These are phyloP conservation scores for Trapa bicornis DNA, from an alignment of 345 rosid genomes.

Conservation along the genomic window DNA sequence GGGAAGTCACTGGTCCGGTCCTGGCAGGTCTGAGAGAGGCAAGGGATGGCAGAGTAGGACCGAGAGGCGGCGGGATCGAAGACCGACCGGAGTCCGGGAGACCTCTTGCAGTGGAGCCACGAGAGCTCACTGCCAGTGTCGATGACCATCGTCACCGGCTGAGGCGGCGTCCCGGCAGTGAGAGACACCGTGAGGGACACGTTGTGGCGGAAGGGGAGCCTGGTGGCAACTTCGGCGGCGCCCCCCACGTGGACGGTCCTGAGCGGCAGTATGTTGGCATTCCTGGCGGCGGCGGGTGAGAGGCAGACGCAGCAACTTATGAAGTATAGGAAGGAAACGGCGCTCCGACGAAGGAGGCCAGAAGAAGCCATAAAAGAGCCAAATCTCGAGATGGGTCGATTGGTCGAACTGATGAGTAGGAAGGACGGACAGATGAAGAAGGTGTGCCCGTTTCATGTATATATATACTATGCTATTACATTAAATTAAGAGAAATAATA, in stretches of 20 bases:
- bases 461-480: no score
- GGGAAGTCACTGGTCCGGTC: slow-evolving; percentile 56
- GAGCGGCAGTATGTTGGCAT: not conserved
- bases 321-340: not conserved
- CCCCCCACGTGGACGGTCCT: not conserved
- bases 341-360: not conserved
- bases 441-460: no score
- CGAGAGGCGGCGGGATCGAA: slow-evolving; percentile 55
- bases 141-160: slow-evolving; percentile 70
- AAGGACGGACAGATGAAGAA: no score
- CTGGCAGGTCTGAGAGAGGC: slow-evolving; percentile 59
- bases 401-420: no score
- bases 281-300: not conserved
- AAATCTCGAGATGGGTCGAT: no score
- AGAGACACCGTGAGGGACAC: slow-evolving; percentile 64
- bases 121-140: slow-evolving; percentile 94
- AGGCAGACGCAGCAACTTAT: not conserved
- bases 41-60: slow-evolving; percentile 50
- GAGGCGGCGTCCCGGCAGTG: slow-evolving; percentile 84
- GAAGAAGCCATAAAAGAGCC: no score
- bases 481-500: no score
- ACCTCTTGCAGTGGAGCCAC: slow-evolving; percentile 70
- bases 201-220: slow-evolving; percentile 74
- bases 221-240: slow-evolving; percentile 25
- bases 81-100: slow-evolving; percentile 16